Base-by-base conservation (phyloP, 1,284 basidiomycete genomes). In the Dichomitus squalens region DNA sequence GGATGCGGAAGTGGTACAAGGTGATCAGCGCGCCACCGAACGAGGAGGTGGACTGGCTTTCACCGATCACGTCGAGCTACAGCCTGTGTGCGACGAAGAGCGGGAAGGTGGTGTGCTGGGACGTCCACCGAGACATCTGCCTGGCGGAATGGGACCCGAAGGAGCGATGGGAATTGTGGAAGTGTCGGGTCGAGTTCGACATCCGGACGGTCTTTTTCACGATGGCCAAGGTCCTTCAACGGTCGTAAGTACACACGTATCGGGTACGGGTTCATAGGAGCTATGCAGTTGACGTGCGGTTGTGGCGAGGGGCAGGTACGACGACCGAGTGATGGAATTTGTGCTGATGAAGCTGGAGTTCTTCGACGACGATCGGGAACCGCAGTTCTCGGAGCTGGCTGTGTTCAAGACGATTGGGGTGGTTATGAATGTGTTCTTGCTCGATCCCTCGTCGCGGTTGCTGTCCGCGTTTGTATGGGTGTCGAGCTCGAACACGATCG, bases 81-180 rank as follows among this genome's bases (percentile, higher is more conserved):
- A 86, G 82, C 3, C 79, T 90, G 16, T 89, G 87, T 64, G 84
- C 87, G 1, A 90, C 87, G 0, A 87, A 86, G 71, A 83, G 79
- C 53, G 87, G 88, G 2, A 85, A 85, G 64, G 85, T 90, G n/a
- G 81, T 90, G 7, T 90, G 87, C 64, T 89, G 87, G 88, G 87
- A 90, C 59, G 81, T 89, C 14, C 79, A 81, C 51, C 76, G 77
- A 2, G 81, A 88, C 53, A 66, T 70, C 3, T 82, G 81, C 58
- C 75, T 88, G 2, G 85, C 85, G 0, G 80, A 87, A 52, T 89
- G 88, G 87, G 80, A 82, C 50, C 86, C 86, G 2, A 77, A 78
- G 5, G 79, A 81, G 52, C 76, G 82, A 20, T 89, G 87, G 87
- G 85, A 88, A 64, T 67, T 90, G 7, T 89, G 87, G 88, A 90